These are phyloP conservation scores for Candida tetrigidarum DNA, from an alignment of 1,139 yeast genomes.

Conservation along the genomic window DNA sequence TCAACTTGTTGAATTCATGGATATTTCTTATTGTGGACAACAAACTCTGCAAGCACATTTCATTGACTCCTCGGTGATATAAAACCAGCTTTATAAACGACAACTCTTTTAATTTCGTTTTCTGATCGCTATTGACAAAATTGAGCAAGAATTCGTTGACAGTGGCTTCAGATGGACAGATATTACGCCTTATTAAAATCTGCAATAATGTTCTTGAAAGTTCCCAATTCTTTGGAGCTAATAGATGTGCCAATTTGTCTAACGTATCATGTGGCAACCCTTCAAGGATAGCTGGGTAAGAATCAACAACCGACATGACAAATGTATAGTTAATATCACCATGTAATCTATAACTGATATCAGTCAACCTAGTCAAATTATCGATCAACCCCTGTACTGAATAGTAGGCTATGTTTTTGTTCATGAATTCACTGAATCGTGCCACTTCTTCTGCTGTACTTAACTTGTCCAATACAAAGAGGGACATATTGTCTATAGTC, in stretches of 20 bases:
- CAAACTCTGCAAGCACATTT: conserved; percentile 25
- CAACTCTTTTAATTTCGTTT: conserved; percentile 26
- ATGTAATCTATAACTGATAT: conserved; percentile 3
- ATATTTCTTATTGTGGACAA: conserved; percentile 26
- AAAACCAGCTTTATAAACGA: conserved; percentile 34
- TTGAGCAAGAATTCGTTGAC: conserved; percentile 25
- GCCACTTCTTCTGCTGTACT: conserved; percentile 7
- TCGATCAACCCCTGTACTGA: conserved; percentile 25
- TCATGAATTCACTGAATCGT: conserved; percentile 23
- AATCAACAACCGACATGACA: neutral
- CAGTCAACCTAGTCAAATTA: conserved; percentile 15
- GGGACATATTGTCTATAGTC: conserved; percentile 27
- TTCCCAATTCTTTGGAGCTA: conserved; percentile 24
- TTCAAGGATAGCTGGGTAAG: conserved; percentile 18
- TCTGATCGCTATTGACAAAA: conserved; percentile 14
- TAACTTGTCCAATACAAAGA: conserved; percentile 22
- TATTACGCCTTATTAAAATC: conserved; percentile 22
- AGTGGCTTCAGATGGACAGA: conserved; percentile 32
- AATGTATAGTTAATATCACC: conserved; percentile 6
- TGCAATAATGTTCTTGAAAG: conserved; percentile 25
- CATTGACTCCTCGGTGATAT: conserved; percentile 27
- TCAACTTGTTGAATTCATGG: conserved; percentile 37
- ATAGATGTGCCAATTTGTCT: conserved; percentile 31
- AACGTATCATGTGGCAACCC: conserved; percentile 26
- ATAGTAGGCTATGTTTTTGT: conserved; percentile 20